phyloP scores from a whole-genome alignment of 208 protist species.

The Trypanosoma cruzi region DNA sequence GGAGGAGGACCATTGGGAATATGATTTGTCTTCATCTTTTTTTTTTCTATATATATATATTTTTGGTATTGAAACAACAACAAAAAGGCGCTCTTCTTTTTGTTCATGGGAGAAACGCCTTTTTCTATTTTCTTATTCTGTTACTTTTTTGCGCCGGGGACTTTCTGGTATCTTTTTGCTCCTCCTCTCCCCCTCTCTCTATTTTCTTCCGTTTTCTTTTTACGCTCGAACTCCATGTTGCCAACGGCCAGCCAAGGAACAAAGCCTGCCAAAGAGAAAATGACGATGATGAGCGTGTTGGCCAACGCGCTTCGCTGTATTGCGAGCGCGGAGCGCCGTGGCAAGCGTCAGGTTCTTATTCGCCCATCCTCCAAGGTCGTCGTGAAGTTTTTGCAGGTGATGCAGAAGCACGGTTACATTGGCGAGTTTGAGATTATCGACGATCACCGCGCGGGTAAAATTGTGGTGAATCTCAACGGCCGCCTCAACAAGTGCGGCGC shows the following conservation, averaged over 20 bases:
- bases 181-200: neutral
- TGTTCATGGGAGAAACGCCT: neutral
- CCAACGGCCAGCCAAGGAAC: slow-evolving; percentile 19
- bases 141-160: neutral
- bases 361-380: slow-evolving; percentile 99
- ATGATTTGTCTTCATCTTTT: neutral
- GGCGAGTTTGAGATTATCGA: slow-evolving; percentile 99
- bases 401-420: slow-evolving; percentile 99
- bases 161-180: neutral
- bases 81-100: too few relatives aligned
- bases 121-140: neutral
- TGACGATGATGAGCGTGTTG: slow-evolving; percentile 99
- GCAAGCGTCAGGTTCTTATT: slow-evolving; percentile 99
- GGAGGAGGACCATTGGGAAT: neutral
- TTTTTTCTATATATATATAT: neutral
- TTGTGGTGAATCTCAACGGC: slow-evolving; percentile 99
- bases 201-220: neutral
- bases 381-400: slow-evolving; percentile 99
- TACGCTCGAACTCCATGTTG: neutral
- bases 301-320: slow-evolving; percentile 99
- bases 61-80: neutral
- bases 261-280: slow-evolving; percentile 66
- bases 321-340: slow-evolving; percentile 98
- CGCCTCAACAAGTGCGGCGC: slow-evolving; percentile 99
- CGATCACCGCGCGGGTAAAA: slow-evolving; percentile 99